phyloP scores from a whole-genome alignment of 2,329 filamentous ascomycete species.

The Pseudogymnoascus sp. region DNA sequence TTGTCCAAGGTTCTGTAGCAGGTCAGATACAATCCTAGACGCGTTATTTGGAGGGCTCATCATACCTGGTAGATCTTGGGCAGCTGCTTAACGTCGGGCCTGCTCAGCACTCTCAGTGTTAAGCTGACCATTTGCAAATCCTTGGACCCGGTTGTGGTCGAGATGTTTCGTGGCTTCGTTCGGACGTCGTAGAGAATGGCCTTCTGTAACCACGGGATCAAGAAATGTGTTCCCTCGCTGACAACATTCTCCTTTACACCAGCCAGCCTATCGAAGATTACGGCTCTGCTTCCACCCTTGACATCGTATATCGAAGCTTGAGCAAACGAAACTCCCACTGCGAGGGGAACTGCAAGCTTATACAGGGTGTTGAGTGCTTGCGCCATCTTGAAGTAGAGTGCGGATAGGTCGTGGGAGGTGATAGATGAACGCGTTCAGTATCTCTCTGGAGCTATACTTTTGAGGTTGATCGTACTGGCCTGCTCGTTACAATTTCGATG shows the following conservation, averaged over 20 bases:
- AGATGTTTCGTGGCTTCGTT: conserved; percentile 94
- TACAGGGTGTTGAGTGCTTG: conserved; percentile 54
- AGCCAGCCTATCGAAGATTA: conserved; percentile 91
- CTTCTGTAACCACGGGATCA: conserved; percentile 91
- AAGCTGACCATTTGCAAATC: conserved; percentile 99
- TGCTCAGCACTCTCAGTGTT: conserved; percentile 88
- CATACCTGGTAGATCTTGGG: conserved; percentile 97
- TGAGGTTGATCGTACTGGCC: conserved; percentile 11
- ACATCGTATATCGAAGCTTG: conserved; percentile 93
- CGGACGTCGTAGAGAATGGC: conserved; percentile 94
- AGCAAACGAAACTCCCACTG: conserved; percentile 57
- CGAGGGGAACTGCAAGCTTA: conserved; percentile 63
- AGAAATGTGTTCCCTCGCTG: conserved; percentile 94
- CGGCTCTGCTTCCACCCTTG: conserved; percentile 83
- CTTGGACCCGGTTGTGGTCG: conserved; percentile 95
- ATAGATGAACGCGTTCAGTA: conserved; percentile 8
- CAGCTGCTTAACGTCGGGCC: conserved; percentile 83
- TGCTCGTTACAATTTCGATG: conserved; percentile 22
- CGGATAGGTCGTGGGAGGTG: neutral
- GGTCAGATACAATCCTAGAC: neutral
- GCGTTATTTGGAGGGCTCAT: conserved; percentile 8
- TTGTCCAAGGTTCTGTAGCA: conserved; percentile 77
- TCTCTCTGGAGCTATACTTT: conserved; percentile 6
- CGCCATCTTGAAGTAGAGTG: conserved; percentile 29
- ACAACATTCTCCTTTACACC: conserved; percentile 90